phyloP scores from a whole-genome alignment of 345 rosid species.

The Eucalyptus marginata region DNA sequence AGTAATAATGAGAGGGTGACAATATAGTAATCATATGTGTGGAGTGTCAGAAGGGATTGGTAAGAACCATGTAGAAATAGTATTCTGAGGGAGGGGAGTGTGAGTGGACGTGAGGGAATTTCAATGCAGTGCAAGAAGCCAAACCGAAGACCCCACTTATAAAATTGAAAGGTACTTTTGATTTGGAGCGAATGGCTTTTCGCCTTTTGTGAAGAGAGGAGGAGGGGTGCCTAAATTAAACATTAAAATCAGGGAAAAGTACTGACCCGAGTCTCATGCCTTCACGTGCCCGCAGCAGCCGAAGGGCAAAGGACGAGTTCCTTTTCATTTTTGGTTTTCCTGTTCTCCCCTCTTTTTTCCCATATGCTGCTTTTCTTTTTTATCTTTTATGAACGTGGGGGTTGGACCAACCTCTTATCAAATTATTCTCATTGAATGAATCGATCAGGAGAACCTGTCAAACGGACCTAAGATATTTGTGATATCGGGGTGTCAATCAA shows the following conservation, averaged over 20 bases:
- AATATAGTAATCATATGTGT: background rate
- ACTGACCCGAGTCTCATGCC: constrained; percentile 10
- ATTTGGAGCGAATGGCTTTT: background rate
- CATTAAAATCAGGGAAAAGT: background rate
- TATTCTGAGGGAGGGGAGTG: background rate
- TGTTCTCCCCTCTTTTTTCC: background rate
- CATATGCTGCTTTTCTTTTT: background rate
- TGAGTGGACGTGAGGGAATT: background rate
- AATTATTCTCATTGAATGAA: background rate
- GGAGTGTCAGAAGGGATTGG: background rate
- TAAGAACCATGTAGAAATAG: background rate
- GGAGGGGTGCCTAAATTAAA: background rate
- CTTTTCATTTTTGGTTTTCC: background rate
- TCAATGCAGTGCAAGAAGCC: constrained; percentile 28
- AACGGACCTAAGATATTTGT: background rate
- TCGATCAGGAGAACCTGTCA: background rate
- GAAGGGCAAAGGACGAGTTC: background rate
- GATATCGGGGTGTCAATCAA: background rate
- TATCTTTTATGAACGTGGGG: background rate
- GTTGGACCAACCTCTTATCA: background rate
- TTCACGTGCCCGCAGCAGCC: constrained; percentile 28
- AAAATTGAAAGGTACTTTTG: background rate
- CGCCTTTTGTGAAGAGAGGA: background rate
- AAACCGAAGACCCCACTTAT: background rate
- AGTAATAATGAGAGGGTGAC: background rate